Evolutionary conservation across 2,329 filamentous ascomycete genomes (phyloP).

Genomic region (Rosellinia necatrix): DNA sequence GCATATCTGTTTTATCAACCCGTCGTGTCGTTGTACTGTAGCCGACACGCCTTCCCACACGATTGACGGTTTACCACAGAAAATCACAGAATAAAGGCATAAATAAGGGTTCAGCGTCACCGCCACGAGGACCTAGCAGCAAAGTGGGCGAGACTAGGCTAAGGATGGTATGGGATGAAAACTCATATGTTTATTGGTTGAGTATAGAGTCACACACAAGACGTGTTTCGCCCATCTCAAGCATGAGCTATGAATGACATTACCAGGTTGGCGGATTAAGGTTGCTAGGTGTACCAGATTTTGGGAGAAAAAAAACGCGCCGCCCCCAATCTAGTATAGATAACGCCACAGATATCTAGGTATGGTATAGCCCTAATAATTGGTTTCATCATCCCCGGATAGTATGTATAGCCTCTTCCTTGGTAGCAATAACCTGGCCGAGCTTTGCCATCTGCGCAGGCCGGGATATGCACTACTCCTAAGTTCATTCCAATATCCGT

Average conservation of each 20-base stretch:
- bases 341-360: background rate
- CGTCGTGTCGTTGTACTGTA: too few species aligned
- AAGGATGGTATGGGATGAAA: background rate
- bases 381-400: background rate
- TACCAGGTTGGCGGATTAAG: slow-evolving; percentile 12
- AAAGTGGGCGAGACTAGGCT: background rate
- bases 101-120: slow-evolving; percentile 8
- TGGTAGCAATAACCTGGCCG: background rate
- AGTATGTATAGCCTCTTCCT: background rate
- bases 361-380: slow-evolving; percentile 9
- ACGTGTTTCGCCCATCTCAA: background rate
- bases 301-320: slow-evolving; percentile 1
- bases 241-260: slow-evolving; percentile 3
- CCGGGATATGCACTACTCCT: background rate
- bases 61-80: too few species aligned
- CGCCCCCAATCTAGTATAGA: slow-evolving; percentile 1
- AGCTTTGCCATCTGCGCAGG: background rate
- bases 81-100: background rate
- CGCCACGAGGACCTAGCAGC: background rate
- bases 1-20: too few species aligned
- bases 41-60: too few species aligned
- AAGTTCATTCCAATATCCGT: background rate
- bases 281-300: slow-evolving; percentile 8
- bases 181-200: background rate
- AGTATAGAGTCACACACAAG: background rate